Percentiles rank a stretch among this genome's conserved stretches.
These are phyloP conservation scores for Apiotrichum sp. DNA, from an alignment of 1,284 basidiomycete genomes.

Conservation along the genomic window DNA sequence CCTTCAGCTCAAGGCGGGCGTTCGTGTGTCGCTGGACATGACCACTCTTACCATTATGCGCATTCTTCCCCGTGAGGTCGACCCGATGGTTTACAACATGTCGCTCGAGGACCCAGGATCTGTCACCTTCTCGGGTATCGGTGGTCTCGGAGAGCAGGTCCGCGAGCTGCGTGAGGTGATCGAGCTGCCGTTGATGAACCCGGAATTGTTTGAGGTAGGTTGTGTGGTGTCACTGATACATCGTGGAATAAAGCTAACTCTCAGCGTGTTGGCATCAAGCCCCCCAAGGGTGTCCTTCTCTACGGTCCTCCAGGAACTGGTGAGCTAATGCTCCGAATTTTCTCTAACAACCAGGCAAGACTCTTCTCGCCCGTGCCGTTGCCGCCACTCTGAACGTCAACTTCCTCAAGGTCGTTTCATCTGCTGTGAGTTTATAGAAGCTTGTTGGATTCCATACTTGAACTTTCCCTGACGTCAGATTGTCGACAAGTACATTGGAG, in stretches of 20 bases:
- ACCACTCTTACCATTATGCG: slow-evolving; percentile 99
- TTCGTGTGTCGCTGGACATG: slow-evolving; percentile 98
- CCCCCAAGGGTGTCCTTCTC: slow-evolving; percentile 94
- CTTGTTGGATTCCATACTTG: slow-evolving; percentile 87
- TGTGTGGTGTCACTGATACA: no score
- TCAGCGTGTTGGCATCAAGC: slow-evolving; percentile 89
- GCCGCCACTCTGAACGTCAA: slow-evolving; percentile 94
- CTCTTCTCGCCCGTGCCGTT: slow-evolving; percentile 87
- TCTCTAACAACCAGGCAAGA: slow-evolving; percentile 60
- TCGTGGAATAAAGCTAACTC: not conserved
- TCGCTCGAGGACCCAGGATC: slow-evolving; percentile 95
- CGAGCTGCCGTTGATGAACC: slow-evolving; percentile 89
- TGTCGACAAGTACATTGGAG: slow-evolving; percentile 99
- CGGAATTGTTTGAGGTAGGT: slow-evolving; percentile 69
- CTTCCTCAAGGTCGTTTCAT: slow-evolving; percentile 97
- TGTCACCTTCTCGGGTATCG: slow-evolving; percentile 93
- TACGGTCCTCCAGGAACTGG: slow-evolving; percentile 94
- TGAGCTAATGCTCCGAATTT: slow-evolving; percentile 31
- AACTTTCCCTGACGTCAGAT: slow-evolving; percentile 51
- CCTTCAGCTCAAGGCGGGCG: slow-evolving; percentile 74
- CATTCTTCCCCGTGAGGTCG: slow-evolving; percentile 93
- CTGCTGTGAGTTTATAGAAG: slow-evolving; percentile 59
- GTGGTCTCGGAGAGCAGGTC: slow-evolving; percentile 92
- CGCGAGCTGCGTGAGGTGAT: slow-evolving; percentile 96
- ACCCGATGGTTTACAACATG: slow-evolving; percentile 99